Evolutionary conservation across 108 stramenopile species (phyloP).

Genomic region (Skeletonema costatum): DNA sequence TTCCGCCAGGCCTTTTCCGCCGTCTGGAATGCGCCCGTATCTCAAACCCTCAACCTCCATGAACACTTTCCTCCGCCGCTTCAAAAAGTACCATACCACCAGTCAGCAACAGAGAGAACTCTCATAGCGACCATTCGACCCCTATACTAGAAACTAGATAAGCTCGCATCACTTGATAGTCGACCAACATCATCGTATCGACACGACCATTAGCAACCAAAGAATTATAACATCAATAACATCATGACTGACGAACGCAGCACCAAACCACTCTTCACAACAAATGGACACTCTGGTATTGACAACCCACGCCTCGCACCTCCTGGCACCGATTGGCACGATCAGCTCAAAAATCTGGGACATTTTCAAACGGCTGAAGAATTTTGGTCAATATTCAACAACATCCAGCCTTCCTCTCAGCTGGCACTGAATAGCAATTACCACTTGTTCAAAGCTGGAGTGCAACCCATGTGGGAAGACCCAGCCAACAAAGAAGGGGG

Average conservation of each 20-base stretch:
- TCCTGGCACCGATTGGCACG: constrained; percentile 82
- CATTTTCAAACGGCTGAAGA: constrained; percentile 88
- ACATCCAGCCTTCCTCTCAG: constrained; percentile 73
- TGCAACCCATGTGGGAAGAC: constrained; percentile 96
- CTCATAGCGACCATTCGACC: neutral
- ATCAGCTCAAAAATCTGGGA: constrained; percentile 84
- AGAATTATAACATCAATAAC: neutral
- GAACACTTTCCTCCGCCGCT: no score
- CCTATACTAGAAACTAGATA: neutral
- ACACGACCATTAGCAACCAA: neutral
- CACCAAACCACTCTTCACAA: constrained; percentile 54
- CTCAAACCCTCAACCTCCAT: no score
- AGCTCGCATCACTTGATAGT: neutral
- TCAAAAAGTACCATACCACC: no score
- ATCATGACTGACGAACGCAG: neutral
- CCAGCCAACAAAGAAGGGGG: constrained; percentile 81
- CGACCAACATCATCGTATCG: neutral
- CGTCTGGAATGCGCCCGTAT: no score
- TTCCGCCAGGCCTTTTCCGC: no score
- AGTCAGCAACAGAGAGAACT: no score
- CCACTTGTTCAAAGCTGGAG: constrained; percentile 87
- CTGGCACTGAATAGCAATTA: constrained; percentile 80
- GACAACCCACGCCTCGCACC: constrained; percentile 90
- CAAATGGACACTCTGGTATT: constrained; percentile 90
- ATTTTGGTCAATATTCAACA: constrained; percentile 94